Conservation (phyloP, 2,329 filamentous ascomycete species). For the Diaporthe sp. region DNA sequence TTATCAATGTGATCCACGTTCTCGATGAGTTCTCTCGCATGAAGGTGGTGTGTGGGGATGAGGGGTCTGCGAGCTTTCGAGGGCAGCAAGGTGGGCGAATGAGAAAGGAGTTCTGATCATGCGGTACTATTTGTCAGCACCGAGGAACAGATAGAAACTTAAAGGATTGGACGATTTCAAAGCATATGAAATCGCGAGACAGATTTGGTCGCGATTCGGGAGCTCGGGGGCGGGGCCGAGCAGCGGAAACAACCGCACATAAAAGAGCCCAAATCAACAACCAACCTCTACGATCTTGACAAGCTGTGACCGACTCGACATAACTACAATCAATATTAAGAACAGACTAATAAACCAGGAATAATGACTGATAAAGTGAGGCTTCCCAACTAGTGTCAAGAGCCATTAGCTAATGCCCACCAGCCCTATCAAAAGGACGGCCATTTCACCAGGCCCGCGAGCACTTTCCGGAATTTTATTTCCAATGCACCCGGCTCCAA, state of each 20-base stretch:
- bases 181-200: conserved; percentile 6
- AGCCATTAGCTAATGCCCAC: background rate
- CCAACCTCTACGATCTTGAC: background rate
- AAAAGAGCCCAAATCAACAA: background rate
- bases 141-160: too few relatives aligned
- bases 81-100: background rate
- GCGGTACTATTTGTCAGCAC: background rate
- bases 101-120: background rate
- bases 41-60: too few relatives aligned
- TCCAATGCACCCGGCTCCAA: conserved; percentile 60
- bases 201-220: background rate
- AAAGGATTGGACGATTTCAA: conserved; percentile 3
- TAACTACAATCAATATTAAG: too few relatives aligned
- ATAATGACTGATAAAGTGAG: conserved; percentile 14
- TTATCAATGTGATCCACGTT: too few relatives aligned
- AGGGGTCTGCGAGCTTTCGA: background rate
- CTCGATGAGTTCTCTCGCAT: too few relatives aligned
- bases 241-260: background rate
- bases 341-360: background rate
- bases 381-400: background rate
- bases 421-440: conserved; percentile 51
- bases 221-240: background rate
- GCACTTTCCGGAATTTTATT: conserved; percentile 65
- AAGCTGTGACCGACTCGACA: background rate
- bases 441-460: conserved; percentile 62